These are phyloP conservation scores for Solanum clarkiae DNA, from an alignment of 257 asterid species.

Conservation along the genomic window DNA sequence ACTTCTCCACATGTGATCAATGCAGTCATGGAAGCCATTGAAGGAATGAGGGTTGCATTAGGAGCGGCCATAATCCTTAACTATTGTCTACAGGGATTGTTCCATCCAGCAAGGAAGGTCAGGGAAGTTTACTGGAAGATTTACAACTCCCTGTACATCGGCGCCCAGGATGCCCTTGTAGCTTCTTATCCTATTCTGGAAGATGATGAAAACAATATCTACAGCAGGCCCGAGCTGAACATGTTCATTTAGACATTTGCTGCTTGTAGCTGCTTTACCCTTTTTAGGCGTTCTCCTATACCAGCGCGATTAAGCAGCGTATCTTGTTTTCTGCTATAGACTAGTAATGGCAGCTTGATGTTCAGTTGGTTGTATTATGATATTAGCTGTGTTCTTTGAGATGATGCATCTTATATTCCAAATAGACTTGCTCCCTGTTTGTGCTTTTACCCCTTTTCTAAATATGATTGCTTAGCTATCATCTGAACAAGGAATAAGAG, in stretches of 20 bases:
- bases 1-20: constrained; percentile 86
- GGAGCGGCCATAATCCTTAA: constrained; percentile 73
- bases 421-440: neutral
- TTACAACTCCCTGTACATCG: constrained; percentile 70
- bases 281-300: neutral
- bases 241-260: constrained; percentile 45
- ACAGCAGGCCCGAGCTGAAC: constrained; percentile 57
- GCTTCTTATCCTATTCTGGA: constrained; percentile 79
- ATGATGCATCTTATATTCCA: neutral
- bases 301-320: neutral
- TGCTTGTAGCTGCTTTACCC: neutral
- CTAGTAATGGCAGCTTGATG: neutral
- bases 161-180: constrained; percentile 80
- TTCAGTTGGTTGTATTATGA: neutral
- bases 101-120: constrained; percentile 91
- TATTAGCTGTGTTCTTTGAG: neutral
- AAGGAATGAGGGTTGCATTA: constrained; percentile 84
- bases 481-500: neutral
- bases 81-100: constrained; percentile 81
- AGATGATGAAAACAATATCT: constrained; percentile 52
- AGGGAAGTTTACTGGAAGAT: constrained; percentile 94
- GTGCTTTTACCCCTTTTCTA: neutral
- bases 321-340: neutral
- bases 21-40: constrained; percentile 90
- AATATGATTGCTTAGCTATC: neutral